Conservation (phyloP, 495 filamentous ascomycete genomes). For the Alectoria sarmentosa region DNA sequence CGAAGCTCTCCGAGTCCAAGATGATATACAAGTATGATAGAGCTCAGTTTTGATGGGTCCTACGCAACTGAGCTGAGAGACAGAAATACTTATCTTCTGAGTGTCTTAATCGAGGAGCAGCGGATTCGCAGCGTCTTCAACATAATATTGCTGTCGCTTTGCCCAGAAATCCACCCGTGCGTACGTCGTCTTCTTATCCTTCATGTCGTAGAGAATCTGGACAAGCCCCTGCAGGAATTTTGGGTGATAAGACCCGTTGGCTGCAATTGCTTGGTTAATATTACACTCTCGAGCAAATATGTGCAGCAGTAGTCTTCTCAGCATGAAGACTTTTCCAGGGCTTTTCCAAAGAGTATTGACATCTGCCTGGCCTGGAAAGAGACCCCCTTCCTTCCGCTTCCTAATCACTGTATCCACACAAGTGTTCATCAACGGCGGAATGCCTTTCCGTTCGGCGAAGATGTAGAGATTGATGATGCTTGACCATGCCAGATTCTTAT, state of each 20-base stretch:
- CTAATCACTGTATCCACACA: constrained; percentile 8
- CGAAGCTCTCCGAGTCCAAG: not conserved
- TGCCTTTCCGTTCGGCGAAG: constrained; percentile 3
- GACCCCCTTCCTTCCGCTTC: not conserved
- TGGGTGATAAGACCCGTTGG: not conserved
- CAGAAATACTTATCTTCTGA: no score
- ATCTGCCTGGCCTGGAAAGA: not conserved
- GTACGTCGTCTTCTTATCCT: not conserved
- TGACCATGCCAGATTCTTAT: not conserved
- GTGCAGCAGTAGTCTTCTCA: not conserved
- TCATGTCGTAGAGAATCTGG: not conserved
- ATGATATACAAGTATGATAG: not conserved
- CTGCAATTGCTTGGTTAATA: not conserved
- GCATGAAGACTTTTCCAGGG: not conserved
- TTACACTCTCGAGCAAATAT: constrained; percentile 8
- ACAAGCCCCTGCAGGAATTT: constrained; percentile 15
- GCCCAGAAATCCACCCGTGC: constrained; percentile 8
- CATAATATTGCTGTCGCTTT: constrained; percentile 1
- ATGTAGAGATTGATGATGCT: constrained; percentile 11
- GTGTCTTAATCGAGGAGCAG: constrained; percentile 6
- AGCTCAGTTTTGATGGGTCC: no score
- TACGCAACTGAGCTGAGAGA: no score
- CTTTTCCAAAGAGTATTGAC: not conserved
- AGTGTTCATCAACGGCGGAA: constrained; percentile 5
- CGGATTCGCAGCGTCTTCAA: not conserved